Evolutionary conservation across 2,329 filamentous ascomycete species (phyloP), one percentile per base, ranked within the genome.

Genomic region (Pyricularia sp.): DNA sequence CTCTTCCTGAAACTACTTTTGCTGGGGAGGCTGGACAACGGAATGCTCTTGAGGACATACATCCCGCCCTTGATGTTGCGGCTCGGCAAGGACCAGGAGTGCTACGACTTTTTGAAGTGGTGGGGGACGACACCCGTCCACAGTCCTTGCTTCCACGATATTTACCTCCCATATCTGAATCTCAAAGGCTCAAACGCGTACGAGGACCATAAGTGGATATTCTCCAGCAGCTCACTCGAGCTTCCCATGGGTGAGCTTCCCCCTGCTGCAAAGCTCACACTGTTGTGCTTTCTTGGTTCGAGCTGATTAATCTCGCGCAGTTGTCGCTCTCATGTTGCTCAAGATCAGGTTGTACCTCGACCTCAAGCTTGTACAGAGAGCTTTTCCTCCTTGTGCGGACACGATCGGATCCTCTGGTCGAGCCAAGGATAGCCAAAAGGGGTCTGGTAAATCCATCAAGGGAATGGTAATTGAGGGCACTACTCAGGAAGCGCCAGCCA

Each of bases 71-170:
- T 78, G 25, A 67, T 76, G 66, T 72, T 79, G 50, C 75, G 75
- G 26, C 73, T 78, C 10, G 76, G 72, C 36, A 72, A 71, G 36
- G 77, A 78, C 63, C 77, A 79, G 68, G 75, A 77, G 65, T 77
- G 75, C 73, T 83, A 83, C 72, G 79, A 83, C 71, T 83, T 84
- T 68, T 42, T 83, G 72, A 84, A 82, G 73, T 84, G 80, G 82
- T 84, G 77, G 76, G 73, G 70, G 5, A 76, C 73, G 0, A 71
- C 70, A 0, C 74, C 70, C 5, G 42, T 73, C 2, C 33, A 66
- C 10, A 25, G 76, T 59, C 81, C 81, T 68, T 76, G 82, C 66
- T 80, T 73, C 77, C 72, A 71, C 9, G 73, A 82, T 68, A 72
- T 70, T 26, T 70, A 70, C 1, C 67, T 75, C 20, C 77, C 78